Conservation (phyloP, 2,329 filamentous ascomycete genomes). For the Cadophora luteo-olivacea region DNA sequence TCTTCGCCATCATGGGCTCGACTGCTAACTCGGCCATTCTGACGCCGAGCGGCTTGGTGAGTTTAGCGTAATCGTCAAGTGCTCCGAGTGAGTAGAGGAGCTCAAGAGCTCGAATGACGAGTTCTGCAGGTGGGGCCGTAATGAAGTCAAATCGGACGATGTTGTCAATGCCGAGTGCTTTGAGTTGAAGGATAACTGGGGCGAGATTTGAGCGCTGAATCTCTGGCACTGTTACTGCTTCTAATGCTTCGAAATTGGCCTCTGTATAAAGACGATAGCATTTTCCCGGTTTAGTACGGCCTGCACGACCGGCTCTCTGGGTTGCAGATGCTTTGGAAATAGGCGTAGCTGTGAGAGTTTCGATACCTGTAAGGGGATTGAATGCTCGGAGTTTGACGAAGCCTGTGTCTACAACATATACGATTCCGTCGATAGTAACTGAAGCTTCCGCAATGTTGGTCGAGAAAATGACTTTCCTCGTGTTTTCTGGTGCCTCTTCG, state of each 20-base stretch:
- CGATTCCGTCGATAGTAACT: conserved; percentile 90
- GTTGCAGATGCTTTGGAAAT: conserved; percentile 92
- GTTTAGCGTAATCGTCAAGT: conserved; percentile 86
- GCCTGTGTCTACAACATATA: conserved; percentile 88
- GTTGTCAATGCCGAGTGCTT: conserved; percentile 95
- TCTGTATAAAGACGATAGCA: conserved; percentile 94
- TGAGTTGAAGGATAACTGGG: conserved; percentile 86
- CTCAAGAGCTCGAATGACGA: conserved; percentile 86
- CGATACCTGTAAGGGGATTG: conserved; percentile 84
- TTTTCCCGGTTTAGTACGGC: conserved; percentile 88
- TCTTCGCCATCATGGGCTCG: conserved; percentile 95
- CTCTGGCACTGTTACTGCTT: conserved; percentile 81
- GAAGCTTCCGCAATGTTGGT: conserved; percentile 98
- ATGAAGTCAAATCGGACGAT: conserved; percentile 90
- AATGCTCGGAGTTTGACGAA: conserved; percentile 91
- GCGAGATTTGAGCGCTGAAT: conserved; percentile 93
- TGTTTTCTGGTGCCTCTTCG: conserved; percentile 80
- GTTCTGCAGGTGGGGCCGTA: conserved; percentile 82
- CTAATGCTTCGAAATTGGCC: conserved; percentile 67
- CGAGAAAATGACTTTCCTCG: conserved; percentile 87
- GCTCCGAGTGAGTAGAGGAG: conserved; percentile 86
- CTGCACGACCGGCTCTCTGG: conserved; percentile 88
- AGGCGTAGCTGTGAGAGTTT: conserved; percentile 80
- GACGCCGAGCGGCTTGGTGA: conserved; percentile 85
- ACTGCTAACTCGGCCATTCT: conserved; percentile 94